These are phyloP conservation scores for Pterulicium gracile DNA, from an alignment of 1,284 basidiomycete species.

Conservation along the genomic window DNA sequence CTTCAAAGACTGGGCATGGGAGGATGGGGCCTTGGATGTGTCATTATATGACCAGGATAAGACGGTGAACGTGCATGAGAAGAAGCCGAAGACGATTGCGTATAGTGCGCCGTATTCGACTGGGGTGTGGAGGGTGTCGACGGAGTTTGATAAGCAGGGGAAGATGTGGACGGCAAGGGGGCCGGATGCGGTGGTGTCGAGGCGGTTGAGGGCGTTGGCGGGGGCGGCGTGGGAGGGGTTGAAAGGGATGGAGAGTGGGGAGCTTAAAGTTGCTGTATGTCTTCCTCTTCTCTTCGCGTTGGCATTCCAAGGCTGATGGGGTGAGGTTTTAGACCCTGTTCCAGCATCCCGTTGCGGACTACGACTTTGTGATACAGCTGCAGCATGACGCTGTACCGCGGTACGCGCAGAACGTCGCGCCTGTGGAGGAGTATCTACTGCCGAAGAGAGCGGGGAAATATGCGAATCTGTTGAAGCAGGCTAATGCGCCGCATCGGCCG, in stretches of 20 bases:
- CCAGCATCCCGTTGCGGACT: conserved; percentile 73
- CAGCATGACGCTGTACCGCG: conserved; percentile 57
- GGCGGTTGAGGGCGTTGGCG: conserved; percentile 61
- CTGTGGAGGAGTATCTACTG: conserved; percentile 28
- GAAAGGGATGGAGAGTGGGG: conserved; percentile 32
- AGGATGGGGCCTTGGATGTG: conserved; percentile 45
- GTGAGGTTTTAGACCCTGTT: conserved; percentile 55
- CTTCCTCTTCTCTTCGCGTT: neutral
- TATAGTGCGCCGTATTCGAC: conserved; percentile 17
- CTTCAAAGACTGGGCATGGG: conserved; percentile 81
- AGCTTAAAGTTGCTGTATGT: conserved; percentile 42
- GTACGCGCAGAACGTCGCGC: conserved; percentile 59
- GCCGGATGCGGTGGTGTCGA: conserved; percentile 61
- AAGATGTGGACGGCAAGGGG: conserved; percentile 63
- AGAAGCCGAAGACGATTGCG: conserved; percentile 14
- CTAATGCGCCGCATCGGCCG: conserved; percentile 30
- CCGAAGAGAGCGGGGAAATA: conserved; percentile 33
- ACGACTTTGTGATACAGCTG: conserved; percentile 79
- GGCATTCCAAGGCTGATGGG: neutral
- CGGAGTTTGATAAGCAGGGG: conserved; percentile 71
- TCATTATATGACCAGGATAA: conserved; percentile 34
- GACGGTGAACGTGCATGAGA: conserved; percentile 1
- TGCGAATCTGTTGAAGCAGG: conserved; percentile 29
- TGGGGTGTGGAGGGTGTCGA: conserved; percentile 75
- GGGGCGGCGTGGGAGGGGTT: conserved; percentile 53